A percentile compares a stretch with the other conserved stretches of the same genome.
Evolutionary conservation across 1,139 yeast genomes (phyloP).

Genomic region (Debaryomyces robertsiae): DNA sequence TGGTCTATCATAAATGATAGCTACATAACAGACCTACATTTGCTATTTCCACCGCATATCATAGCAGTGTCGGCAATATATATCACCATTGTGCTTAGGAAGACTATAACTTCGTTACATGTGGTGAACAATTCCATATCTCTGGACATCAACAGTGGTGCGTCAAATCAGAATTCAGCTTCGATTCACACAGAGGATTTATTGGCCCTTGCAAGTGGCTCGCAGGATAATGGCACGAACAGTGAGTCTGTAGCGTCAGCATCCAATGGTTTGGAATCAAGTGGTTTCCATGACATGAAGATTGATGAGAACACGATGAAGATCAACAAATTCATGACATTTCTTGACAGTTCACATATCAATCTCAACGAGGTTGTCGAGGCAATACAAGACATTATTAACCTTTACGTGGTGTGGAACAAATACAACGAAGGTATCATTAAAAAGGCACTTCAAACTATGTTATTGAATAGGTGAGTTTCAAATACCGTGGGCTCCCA

Average conservation of each 20-base stretch:
- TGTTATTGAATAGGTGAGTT: constrained; percentile 31
- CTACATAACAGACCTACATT: constrained; percentile 81
- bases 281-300: constrained; percentile 30
- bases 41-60: constrained; percentile 88
- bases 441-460: constrained; percentile 43
- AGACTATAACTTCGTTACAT: constrained; percentile 30
- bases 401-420: constrained; percentile 84
- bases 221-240: background rate
- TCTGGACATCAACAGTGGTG: constrained; percentile 6
- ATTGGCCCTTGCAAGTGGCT: constrained; percentile 28
- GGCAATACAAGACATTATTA: constrained; percentile 78
- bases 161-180: constrained; percentile 9
- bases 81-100: constrained; percentile 64
- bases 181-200: constrained; percentile 44
- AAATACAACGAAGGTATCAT: constrained; percentile 65
- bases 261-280: constrained; percentile 17
- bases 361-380: constrained; percentile 77
- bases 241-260: constrained; percentile 10
- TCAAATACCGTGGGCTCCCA: too few species aligned
- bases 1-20: constrained; percentile 93
- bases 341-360: constrained; percentile 73
- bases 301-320: constrained; percentile 46
- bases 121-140: constrained; percentile 16
- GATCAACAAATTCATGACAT: constrained; percentile 58
- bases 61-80: constrained; percentile 83